phyloP scores from a whole-genome alignment of 2,329 filamentous ascomycete genomes.

The Epichloe uncinata region DNA sequence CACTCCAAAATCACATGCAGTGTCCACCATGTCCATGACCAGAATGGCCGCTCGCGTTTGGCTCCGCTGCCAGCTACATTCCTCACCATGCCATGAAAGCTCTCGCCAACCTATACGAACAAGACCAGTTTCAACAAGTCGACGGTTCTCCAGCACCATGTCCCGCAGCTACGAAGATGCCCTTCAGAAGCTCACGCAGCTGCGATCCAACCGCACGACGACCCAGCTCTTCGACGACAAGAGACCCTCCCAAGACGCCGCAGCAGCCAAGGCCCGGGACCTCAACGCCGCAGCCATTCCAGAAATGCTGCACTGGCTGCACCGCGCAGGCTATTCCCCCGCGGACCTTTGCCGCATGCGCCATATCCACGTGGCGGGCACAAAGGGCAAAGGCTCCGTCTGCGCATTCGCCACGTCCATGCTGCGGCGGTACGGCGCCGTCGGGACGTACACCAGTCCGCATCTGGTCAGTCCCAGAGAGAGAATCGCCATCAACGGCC shows the following conservation, averaged over 20 bases:
- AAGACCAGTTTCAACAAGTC: background rate
- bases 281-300: slow-evolving; percentile 65
- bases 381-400: slow-evolving; percentile 87
- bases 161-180: slow-evolving; percentile 47
- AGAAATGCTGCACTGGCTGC: slow-evolving; percentile 69
- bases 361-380: slow-evolving; percentile 76
- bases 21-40: background rate
- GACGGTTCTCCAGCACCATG: slow-evolving; percentile 4
- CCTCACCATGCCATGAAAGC: background rate
- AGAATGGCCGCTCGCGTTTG: background rate
- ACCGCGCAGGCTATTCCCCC: slow-evolving; percentile 57
- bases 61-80: background rate
- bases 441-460: slow-evolving; percentile 77
- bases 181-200: slow-evolving; percentile 57
- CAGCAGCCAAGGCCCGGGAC: slow-evolving; percentile 32
- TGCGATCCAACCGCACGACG: slow-evolving; percentile 68
- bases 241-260: slow-evolving; percentile 26
- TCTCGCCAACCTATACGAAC: background rate
- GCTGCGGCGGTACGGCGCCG: slow-evolving; percentile 35
- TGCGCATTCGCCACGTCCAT: slow-evolving; percentile 74
- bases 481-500: slow-evolving; percentile 71
- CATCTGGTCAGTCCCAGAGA: slow-evolving; percentile 69
- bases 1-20: background rate
- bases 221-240: slow-evolving; percentile 32
- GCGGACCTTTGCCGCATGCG: slow-evolving; percentile 28